Evolutionary conservation across 306 rosid genomes (phyloP), one percentile per base, ranked within the genome.

Genomic region (Vigna trinervia): DNA sequence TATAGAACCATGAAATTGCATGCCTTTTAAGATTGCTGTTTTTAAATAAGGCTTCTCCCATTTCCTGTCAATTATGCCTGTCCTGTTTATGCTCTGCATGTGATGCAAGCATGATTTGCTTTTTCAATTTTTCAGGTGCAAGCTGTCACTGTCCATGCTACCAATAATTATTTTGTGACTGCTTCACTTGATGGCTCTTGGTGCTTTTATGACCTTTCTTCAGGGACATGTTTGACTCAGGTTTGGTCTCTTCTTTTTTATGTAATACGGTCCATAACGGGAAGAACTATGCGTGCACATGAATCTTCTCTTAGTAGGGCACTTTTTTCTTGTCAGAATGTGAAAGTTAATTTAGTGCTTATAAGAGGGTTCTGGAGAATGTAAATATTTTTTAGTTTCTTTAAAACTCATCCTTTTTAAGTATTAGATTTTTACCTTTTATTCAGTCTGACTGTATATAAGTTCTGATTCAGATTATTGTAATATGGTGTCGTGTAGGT

Each of bases 121-220:
- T n/a, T 53, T 45, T 34, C 78, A 69, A 63, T 26, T 59, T 78
- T 82, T 78, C 91, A 96, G 99, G 98, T 96, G 78, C 96, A 96
- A 91, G 98, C 98, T 58, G 97, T 96, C 72, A 96, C 99, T 1
- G 97, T 96, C 28, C 99, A 96, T 85, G 99, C 98, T 71, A 96
- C 99, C 8, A 91, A 89, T 73, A 87, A 88, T 88, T 96, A 85
- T 89, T 87, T 92, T 38, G 99, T 96, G 83, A 96, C 98, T 34
- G 96, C 98, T 54, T 96, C 99, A 57, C 98, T 96, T 76, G 99
- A 96, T 63, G 86, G 87, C 83, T 89, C 96, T 12, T 96, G 99
- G 99, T 92, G 98, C 84, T 96, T 96, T 83, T 96, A 96, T 78
- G 97, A 96, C 3, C 85, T 96, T 67, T 82, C 99, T 74, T 89